Evolutionary conservation across 2,329 filamentous ascomycete genomes (phyloP).

Genomic region (Coniochaeta prunicola): DNA sequence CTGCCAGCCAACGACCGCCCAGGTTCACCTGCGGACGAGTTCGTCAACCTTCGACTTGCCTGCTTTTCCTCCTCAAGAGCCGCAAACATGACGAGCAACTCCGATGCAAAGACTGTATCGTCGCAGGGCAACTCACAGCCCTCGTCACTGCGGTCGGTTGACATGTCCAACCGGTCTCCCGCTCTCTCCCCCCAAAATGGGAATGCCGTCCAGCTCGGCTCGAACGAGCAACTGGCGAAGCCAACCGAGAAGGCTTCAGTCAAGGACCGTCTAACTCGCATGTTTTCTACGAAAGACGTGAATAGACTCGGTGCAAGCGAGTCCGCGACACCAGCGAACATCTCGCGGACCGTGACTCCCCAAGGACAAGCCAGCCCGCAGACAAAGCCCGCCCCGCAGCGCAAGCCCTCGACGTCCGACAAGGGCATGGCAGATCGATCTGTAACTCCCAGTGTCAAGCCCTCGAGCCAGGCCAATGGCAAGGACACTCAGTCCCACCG

Average conservation of each 20-base stretch:
- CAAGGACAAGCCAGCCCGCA: constrained; percentile 22
- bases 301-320: constrained; percentile 24
- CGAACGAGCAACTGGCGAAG: constrained; percentile 26
- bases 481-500: constrained; percentile 30
- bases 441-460: constrained; percentile 24
- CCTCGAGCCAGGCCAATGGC: constrained; percentile 24
- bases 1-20: not conserved
- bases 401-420: constrained; percentile 37
- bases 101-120: constrained; percentile 25
- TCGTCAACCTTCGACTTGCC: not conserved
- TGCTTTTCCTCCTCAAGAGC: not conserved
- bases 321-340: constrained; percentile 13
- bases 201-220: constrained; percentile 12
- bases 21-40: not conserved
- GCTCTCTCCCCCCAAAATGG: constrained; percentile 29
- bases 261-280: constrained; percentile 57
- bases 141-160: constrained; percentile 41
- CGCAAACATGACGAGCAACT: constrained; percentile 21
- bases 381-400: constrained; percentile 28
- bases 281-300: constrained; percentile 55
- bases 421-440: constrained; percentile 18
- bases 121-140: constrained; percentile 40
- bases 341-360: constrained; percentile 10
- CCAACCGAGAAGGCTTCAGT: constrained; percentile 50
- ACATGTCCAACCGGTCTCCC: constrained; percentile 30